Base-by-base conservation (phyloP, 2,329 filamentous ascomycete species). In the Pseudogymnoascus pannorum region DNA sequence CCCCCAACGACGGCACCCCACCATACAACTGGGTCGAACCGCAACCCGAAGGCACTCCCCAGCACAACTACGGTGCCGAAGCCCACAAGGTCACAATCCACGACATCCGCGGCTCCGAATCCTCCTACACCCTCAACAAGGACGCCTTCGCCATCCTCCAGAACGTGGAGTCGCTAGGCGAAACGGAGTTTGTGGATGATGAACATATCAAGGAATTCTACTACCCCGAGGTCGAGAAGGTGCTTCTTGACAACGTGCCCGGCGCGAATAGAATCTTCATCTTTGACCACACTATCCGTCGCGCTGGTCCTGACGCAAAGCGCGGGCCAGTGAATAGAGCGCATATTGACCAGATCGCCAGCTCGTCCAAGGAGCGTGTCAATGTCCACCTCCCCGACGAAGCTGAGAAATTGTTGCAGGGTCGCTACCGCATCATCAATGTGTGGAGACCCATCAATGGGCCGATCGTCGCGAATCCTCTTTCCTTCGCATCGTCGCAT, bases 251-350 rank as follows among this genome's bases (percentile, higher is more conserved):
- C 12, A 74, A 84, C 62, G 78, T 95, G 14, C 85, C 87, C 0
- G 89, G 87, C 60, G 81, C 83, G 24, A 79, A 82, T 61, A 79
- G 81, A 4, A 78, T 96, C 29, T 77, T 90, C 67, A 77, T 96
- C 71, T 96, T 96, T 75, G 91, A 96, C 78, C 89, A 96, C 77
- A 96, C 91, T 6, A 84, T 96, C 72, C 87, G 92, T n/a, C 83
- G 88, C 42, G 78, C 83, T 9, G 71, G 74, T 1, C 81, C 85
- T 0, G 74, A 77, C 60, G 82, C 88, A 0, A 73, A 74, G n/a
- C 83, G 91, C 57, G 78, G 76, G 1, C 91, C 92, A 1, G 91
- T 95, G 0, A 83, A 79, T 11, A 75, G 82, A 40, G 89, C 89
- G 0, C 92, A 96, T 74, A 88, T 96, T 64, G 92, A 96, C 72